A percentile compares a stretch with the other conserved stretches of the same genome.
These are phyloP conservation scores for Asterophora lycoperdoides DNA, from an alignment of 768 basidiomycete species.

Conservation along the genomic window DNA sequence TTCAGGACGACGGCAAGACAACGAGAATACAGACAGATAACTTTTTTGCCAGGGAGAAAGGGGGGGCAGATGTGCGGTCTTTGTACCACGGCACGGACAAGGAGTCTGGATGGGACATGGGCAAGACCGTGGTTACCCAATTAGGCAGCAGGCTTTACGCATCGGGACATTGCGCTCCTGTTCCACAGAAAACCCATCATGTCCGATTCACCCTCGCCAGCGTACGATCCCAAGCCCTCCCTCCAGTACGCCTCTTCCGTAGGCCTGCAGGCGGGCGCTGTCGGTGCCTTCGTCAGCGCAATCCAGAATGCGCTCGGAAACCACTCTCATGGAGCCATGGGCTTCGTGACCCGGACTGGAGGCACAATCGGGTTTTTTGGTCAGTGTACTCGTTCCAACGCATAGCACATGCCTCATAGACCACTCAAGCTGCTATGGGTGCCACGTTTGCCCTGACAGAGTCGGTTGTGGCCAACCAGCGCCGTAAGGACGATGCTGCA, in stretches of 20 bases:
- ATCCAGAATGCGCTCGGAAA: constrained; percentile 76
- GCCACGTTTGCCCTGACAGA: constrained; percentile 83
- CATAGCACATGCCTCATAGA: neutral
- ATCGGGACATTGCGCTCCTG: constrained; percentile 22
- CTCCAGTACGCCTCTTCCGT: constrained; percentile 51
- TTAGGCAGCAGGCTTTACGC: constrained; percentile 28
- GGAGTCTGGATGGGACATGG: constrained; percentile 6
- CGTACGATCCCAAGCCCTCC: constrained; percentile 48
- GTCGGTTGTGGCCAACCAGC: constrained; percentile 72
- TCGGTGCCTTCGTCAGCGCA: constrained; percentile 65
- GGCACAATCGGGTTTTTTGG: constrained; percentile 91
- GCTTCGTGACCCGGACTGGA: constrained; percentile 83
- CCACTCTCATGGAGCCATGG: constrained; percentile 77
- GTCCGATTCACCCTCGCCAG: constrained; percentile 28
- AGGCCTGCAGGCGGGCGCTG: constrained; percentile 59
- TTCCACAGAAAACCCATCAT: constrained; percentile 24
- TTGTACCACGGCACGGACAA: constrained; percentile 33
- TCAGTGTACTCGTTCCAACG: constrained; percentile 34
- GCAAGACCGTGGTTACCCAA: neutral
- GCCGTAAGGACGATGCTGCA: constrained; percentile 71
- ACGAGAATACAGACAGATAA: constrained; percentile 38
- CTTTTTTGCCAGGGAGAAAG: constrained; percentile 40
- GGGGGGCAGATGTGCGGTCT: constrained; percentile 26
- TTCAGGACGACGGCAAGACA: neutral
- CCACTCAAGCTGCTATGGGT: constrained; percentile 75